Evolutionary conservation across 2,329 filamentous ascomycete genomes (phyloP), one percentile per base, ranked within the genome.

Genomic region (Calonectria multiphialidica): DNA sequence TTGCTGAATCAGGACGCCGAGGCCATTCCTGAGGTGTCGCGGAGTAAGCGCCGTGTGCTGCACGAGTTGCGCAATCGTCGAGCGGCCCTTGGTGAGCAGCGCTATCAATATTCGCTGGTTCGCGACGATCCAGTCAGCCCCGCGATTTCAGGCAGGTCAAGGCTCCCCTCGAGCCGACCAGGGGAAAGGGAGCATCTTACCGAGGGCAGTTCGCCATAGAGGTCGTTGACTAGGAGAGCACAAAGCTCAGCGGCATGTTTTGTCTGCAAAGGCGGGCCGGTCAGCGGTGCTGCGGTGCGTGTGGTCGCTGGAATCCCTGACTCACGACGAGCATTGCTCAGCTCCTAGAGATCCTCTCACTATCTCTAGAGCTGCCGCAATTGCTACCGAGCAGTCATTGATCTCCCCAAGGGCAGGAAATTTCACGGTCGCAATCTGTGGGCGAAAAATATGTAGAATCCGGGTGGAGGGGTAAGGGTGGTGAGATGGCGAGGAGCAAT

Each of bases 171-270:
- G 62, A 67, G 55, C 42, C 49, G 42, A 64, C 55, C 40, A 57
- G 35, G 62, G 68, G 78, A 74, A 71, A 65, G 45, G 70, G 59
- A 44, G 37, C 66, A 37, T 87, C 93, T 80, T 93, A 98, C 96
- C 82, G 95, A 95, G 74, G 95, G 95, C 71, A 98, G 91, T 86
- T 98, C 94, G 81, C 97, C 97, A 84, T 97, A 96, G 72, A 94
- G 89, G 82, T 98, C 95, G 82, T 95, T 92, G 75, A 98, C 93
- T 75, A 98, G 90, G 82, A 98, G 92, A 87, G 93, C 91, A 88
- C 95, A 98, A 81, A 98, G 94, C 90, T 98, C 95, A 81, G 93
- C 92, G 77, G 94, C 89, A 83, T 94, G 90, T 87, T 95, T 92
- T 73, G 91, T 91, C 91, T 93, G 74, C 47, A 23, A 72, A 62